These are phyloP conservation scores for Hortaea sp. DNA, from an alignment of 2,329 filamentous ascomycete species.

Conservation along the genomic window DNA sequence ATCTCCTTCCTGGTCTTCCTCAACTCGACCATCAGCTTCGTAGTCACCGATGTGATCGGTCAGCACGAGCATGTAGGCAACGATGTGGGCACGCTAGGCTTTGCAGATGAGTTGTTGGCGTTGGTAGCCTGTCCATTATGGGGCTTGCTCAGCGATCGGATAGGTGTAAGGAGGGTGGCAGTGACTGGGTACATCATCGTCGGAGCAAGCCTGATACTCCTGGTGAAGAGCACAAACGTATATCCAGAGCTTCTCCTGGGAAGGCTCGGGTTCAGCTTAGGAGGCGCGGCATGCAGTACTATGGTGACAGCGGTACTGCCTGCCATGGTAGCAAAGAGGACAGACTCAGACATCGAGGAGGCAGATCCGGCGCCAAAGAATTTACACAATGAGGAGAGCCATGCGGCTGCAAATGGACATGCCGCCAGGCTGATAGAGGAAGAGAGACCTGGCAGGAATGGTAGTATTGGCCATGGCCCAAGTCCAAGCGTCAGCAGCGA, in stretches of 20 bases:
- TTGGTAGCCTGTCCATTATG: slow-evolving; percentile 70
- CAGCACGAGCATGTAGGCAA: slow-evolving; percentile 64
- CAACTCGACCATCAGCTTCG: slow-evolving; percentile 74
- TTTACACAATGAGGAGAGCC: slow-evolving; percentile 12
- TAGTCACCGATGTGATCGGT: slow-evolving; percentile 73
- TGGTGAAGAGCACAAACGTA: slow-evolving; percentile 77
- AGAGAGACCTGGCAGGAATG: slow-evolving; percentile 20
- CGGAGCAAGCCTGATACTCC: slow-evolving; percentile 62
- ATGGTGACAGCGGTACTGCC: slow-evolving; percentile 97
- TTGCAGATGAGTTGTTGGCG: slow-evolving; percentile 74
- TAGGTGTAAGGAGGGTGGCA: slow-evolving; percentile 56
- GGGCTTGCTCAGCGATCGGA: slow-evolving; percentile 66
- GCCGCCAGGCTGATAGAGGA: slow-evolving; percentile 13
- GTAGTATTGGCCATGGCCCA: slow-evolving; percentile 45
- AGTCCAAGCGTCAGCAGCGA: slow-evolving; percentile 63
- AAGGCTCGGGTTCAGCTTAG: slow-evolving; percentile 77
- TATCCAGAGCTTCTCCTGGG: slow-evolving; percentile 83
- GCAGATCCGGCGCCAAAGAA: not conserved
- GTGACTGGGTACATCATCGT: slow-evolving; percentile 76
- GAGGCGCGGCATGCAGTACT: slow-evolving; percentile 75
- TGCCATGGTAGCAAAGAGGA: slow-evolving; percentile 42
- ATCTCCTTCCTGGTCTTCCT: slow-evolving; percentile 86
- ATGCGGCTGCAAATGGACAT: slow-evolving; percentile 5
- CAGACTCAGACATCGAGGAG: not conserved
- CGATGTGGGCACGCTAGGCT: slow-evolving; percentile 74